Conservation (phyloP, 495 filamentous ascomycete genomes). For the Lasiosphaeria hispida region DNA sequence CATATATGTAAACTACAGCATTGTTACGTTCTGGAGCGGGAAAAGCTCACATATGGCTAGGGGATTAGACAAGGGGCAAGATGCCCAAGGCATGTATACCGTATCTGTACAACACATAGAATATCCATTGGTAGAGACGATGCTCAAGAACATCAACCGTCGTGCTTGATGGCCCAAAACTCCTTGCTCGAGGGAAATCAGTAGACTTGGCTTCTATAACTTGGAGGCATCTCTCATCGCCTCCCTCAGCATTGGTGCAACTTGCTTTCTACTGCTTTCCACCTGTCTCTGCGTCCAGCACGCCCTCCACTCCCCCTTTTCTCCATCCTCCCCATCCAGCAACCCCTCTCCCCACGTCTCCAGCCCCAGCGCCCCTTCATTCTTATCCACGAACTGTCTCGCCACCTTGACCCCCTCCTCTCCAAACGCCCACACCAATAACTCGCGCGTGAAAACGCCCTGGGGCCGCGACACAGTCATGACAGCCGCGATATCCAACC, state of each 20-base stretch:
- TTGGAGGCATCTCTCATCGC: slow-evolving; percentile 48
- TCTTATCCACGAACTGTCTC: slow-evolving; percentile 51
- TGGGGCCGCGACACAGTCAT: slow-evolving; percentile 69
- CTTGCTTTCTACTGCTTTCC: slow-evolving; percentile 78
- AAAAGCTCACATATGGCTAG: no score
- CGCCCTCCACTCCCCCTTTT: slow-evolving; percentile 41
- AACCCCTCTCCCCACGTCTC: slow-evolving; percentile 48
- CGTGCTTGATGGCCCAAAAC: no score
- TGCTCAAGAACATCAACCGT: no score
- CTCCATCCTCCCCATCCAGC: slow-evolving; percentile 43
- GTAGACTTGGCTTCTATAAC: slow-evolving; percentile 19
- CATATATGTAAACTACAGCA: no score
- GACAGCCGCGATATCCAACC: slow-evolving; percentile 64
- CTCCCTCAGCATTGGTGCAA: slow-evolving; percentile 77
- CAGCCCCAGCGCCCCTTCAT: slow-evolving; percentile 53
- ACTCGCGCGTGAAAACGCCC: slow-evolving; percentile 64
- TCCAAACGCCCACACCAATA: slow-evolving; percentile 65
- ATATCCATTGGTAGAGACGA: no score
- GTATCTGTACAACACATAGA: no score
- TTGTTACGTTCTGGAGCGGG: no score
- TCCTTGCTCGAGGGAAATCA: no score
- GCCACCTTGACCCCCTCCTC: slow-evolving; percentile 44
- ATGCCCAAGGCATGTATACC: no score
- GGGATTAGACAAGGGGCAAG: no score
- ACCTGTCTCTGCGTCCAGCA: slow-evolving; percentile 70